Evolutionary conservation across 345 rosid genomes (phyloP), one percentile per base, ranked within the genome.

Genomic region (Kandelia obovata): DNA sequence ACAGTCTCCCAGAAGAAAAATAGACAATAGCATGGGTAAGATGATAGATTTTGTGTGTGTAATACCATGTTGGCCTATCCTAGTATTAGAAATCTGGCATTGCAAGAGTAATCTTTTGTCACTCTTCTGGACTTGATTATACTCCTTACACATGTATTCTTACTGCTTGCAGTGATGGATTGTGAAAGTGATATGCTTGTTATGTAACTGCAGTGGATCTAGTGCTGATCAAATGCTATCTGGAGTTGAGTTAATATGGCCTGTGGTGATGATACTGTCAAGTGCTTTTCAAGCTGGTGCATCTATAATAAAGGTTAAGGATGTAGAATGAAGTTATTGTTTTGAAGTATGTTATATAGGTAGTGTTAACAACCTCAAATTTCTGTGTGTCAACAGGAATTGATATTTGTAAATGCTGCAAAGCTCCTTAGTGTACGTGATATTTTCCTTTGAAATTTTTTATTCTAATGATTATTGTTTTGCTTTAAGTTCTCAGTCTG

Each of bases 231-330:
- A 78, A 74, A 82, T 83, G 77, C 70, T 86, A 63, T 82, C 83
- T 16, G 85, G 87, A 68, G 75, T 68, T 55, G 82, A 85, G 46
- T 79, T 89, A 37, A 43, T 80, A 30, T 90, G 97, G 97, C 93
- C 97, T 52, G 81, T 81, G 27, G 69, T 91, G 71, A 81, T 93
- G 97, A 82, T 93, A 80, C 81, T 79, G 67, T 93, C 98, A 60
- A 81, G 88, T 72, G 93, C 89, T 80, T 86, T 92, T 71, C 96
- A 89, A 79, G 96, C 96, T 70, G 87, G 87, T 66, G 91, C 96
- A 46, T 86, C 96, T 73, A 82, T 90, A n/a, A 78, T 84, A 72
- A 90, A 92, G 96, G 98, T 90, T 71, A 65, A 53, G 47, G 56
- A 31, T 61, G 39, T 64, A 65, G 49, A 67, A 43, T 46, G 62